Base-by-base conservation (phyloP, 768 basidiomycete species). In the Rhodosporidiobolus odoratus region DNA sequence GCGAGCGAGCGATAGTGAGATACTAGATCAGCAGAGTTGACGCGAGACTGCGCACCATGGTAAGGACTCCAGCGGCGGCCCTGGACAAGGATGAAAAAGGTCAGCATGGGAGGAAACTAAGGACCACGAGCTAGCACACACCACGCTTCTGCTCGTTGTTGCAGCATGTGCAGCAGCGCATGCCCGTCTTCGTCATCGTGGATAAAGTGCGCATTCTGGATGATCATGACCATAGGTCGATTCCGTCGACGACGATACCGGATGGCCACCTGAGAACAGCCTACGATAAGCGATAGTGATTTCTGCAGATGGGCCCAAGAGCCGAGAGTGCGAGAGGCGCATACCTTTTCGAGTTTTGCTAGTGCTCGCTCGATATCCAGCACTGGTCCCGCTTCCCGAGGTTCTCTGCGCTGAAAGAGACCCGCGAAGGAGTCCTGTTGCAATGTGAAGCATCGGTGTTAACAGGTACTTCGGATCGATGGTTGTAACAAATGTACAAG, bases 101-200 rank as follows among this genome's bases (percentile, higher is more conserved):
- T 32, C 37, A 54, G 16, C 38, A 8, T 25, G 61, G 30, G 45
- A 38, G 23, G 30, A 43, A 25, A n/a, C 53, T 17, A 37, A 27
- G 4, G n/a, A 40, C 21, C 21, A 43, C 12, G 43, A 12, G 43
- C 43, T 12, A 50, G n/a, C 19, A 37, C 30, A 32, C 35, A 66
- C 91, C 93, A 94, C 10, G 87, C 80, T 78, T 93, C 92, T 9
- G 90, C 92, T 65, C 87, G 84, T 77, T 90, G 90, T 77, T 93
- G 92, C 25, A 93, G 83, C 75, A 91, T 90, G 65, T 92, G 80
- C n/a, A 96, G 81, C 81, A 93, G 85, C 50, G 88, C 85, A 71
- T 84, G 83, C 0, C 91, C 91, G 35, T 86, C 86, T 16, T 89
- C 88, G 72, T 91, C 86, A 19, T 69, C 66, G 66, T 86, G 84